Conservation (phyloP, 192 early-diverging fungal species). For the Spizellomyces sp. region DNA sequence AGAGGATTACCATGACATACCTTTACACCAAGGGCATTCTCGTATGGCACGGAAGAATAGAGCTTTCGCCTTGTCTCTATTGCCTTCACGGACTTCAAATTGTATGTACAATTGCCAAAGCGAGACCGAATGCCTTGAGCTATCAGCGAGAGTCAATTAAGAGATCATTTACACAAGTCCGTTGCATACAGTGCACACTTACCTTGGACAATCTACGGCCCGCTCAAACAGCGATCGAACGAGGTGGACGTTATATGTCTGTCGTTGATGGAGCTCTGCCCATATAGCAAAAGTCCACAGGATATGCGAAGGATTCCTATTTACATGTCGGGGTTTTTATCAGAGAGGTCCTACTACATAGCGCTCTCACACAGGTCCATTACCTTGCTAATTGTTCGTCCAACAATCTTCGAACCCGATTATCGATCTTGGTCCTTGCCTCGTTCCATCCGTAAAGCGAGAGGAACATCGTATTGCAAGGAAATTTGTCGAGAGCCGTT, state of each 20-base stretch:
- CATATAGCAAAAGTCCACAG: slow-evolving; percentile 61
- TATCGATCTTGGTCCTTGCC: slow-evolving; percentile 58
- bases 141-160: slow-evolving; percentile 29
- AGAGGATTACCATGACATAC: slow-evolving; percentile 28
- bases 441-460: slow-evolving; percentile 64
- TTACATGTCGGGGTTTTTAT: not conserved
- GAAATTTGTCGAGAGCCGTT: slow-evolving; percentile 51
- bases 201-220: slow-evolving; percentile 44
- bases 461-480: slow-evolving; percentile 58
- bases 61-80: slow-evolving; percentile 45
- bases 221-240: slow-evolving; percentile 62
- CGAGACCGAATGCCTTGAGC: slow-evolving; percentile 47
- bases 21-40: slow-evolving; percentile 72
- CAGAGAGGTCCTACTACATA: not conserved
- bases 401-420: slow-evolving; percentile 51
- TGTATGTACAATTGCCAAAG: slow-evolving; percentile 67
- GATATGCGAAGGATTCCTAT: slow-evolving; percentile 54
- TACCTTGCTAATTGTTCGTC: slow-evolving; percentile 46
- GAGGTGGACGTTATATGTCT: slow-evolving; percentile 54
- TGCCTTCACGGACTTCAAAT: slow-evolving; percentile 54
- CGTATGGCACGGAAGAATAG: slow-evolving; percentile 62
- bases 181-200: slow-evolving; percentile 3
- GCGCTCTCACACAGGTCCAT: not conserved
- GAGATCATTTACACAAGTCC: not conserved
- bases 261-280: slow-evolving; percentile 55